Evolutionary conservation across 2,329 filamentous ascomycete genomes (phyloP), one percentile per base, ranked within the genome.

Genomic region (Basipetospora chlamydospora): DNA sequence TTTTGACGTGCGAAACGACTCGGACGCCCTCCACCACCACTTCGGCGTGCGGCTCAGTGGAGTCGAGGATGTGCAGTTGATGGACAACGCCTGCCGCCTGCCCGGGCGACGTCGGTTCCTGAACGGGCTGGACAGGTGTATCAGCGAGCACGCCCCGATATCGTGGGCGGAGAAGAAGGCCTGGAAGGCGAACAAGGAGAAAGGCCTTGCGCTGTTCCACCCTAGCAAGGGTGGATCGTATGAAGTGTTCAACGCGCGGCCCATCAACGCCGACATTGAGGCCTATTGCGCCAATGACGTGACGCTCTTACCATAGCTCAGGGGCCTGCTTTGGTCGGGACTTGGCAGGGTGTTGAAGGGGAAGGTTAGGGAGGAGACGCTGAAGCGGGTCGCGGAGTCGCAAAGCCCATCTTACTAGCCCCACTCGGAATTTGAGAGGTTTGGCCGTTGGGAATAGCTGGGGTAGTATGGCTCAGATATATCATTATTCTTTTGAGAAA

Each of bases 201-300:
- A 48, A 6, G 60, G 60, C 1, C 7, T 35, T 1, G 39, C 35
- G 2, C 48, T 68, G 3, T 68, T 66, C 42, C 46, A 45, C 4
- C 59, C 61, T 0, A 47, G 58, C 20, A 36, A 35, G 1, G 66
- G 66, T 2, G 67, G 66, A 0, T 48, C 41, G 8, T 65, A 63
- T 42, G 51, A 59, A 11, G 58, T 67, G 1, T 72, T 72, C 45
- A 58, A 63, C 39, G 34, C 50, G 30, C 54, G 66, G 1, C 67
- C 68, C 0, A 40, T 72, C 6, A 28, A 42, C 1, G 9, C 43
- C 3, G 56, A 56, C 0, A 53, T 70, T 3, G 37, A 49, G 16
- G 10, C 43, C 0, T 73, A 72, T 47, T 70, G 66, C 42, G 49
- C 53, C 3, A 52, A 61, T 17, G 65, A 71, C 42, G 59, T 72